Percentiles rank a stretch among this genome's conserved stretches.
Evolutionary conservation across 2,329 filamentous ascomycete genomes (phyloP).

Genomic region (Fonsecaea pedrosoi): DNA sequence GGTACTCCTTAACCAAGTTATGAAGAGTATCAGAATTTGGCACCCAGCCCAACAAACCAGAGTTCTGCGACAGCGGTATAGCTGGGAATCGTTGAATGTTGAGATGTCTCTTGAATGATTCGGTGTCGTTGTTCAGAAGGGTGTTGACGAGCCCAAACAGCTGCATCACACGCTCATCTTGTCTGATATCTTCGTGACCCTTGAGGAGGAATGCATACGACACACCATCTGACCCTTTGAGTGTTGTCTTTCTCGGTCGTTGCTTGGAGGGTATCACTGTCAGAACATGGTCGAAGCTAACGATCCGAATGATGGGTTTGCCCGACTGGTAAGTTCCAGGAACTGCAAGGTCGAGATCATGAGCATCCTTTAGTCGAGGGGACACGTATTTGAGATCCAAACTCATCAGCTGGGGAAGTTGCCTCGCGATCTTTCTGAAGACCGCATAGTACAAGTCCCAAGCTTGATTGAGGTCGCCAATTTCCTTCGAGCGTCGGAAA

Average conservation of each 20-base stretch:
- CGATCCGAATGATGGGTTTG: conserved; percentile 80
- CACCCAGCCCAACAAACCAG: conserved; percentile 93
- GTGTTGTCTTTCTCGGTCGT: conserved; percentile 84
- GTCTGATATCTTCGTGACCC: conserved; percentile 98
- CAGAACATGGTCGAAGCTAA: conserved; percentile 87
- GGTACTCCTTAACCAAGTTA: conserved; percentile 94
- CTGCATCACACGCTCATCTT: conserved; percentile 99
- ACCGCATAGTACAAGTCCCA: conserved; percentile 99
- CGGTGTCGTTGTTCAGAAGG: conserved; percentile 87
- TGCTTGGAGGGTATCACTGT: conserved; percentile 97
- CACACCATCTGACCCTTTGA: conserved; percentile 86
- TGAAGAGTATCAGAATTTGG: conserved; percentile 97
- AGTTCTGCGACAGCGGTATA: conserved; percentile 96
- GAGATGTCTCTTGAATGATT: conserved; percentile 95
- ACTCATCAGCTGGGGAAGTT: conserved; percentile 88
- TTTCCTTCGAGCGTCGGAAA: conserved; percentile 85
- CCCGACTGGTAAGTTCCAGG: conserved; percentile 90
- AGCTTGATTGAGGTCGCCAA: conserved; percentile 94
- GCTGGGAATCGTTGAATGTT: conserved; percentile 95
- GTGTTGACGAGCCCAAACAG: conserved; percentile 98
- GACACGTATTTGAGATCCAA: conserved; percentile 97
- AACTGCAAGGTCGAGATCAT: conserved; percentile 89
- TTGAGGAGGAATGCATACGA: conserved; percentile 91
- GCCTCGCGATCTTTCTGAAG: conserved; percentile 91
- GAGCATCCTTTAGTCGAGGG: conserved; percentile 84